Evolutionary conservation across 306 rosid species (phyloP).

Genomic region (Mucuna pruriens): DNA sequence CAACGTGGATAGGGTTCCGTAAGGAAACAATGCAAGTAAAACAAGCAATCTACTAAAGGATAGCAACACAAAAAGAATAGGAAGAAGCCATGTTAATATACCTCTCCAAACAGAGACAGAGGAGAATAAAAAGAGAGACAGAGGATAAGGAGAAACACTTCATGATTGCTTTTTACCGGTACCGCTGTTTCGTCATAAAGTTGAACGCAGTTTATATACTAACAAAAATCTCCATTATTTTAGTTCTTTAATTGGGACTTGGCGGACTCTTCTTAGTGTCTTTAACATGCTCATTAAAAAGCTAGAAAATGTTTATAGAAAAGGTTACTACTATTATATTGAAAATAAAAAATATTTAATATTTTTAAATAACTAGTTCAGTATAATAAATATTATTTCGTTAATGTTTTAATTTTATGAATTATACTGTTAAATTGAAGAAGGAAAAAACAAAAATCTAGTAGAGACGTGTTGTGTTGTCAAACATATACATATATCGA

Average conservation of each 20-base stretch:
- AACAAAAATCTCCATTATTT: background rate
- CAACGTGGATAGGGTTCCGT: background rate
- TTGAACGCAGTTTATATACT: background rate
- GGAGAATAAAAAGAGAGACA: constrained; percentile 38
- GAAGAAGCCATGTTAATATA: background rate
- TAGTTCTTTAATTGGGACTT: background rate
- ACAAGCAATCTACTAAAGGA: background rate
- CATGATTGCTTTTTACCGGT: constrained; percentile 37
- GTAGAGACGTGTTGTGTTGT: background rate
- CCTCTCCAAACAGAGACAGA: constrained; percentile 38
- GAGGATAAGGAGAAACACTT: constrained; percentile 33
- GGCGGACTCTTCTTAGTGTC: background rate
- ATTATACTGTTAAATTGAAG: background rate
- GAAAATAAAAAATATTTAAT: background rate
- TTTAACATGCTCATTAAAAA: background rate
- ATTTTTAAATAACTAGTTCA: background rate
- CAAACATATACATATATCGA: background rate
- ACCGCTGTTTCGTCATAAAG: background rate
- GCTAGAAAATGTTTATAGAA: background rate
- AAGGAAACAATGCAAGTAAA: background rate
- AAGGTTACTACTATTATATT: background rate
- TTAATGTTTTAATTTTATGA: background rate
- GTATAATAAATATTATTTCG: background rate
- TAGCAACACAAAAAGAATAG: background rate
- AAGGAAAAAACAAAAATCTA: background rate